These are phyloP conservation scores for Drechslerella coelobrocha DNA, from an alignment of 2,329 filamentous ascomycete genomes.

Conservation along the genomic window DNA sequence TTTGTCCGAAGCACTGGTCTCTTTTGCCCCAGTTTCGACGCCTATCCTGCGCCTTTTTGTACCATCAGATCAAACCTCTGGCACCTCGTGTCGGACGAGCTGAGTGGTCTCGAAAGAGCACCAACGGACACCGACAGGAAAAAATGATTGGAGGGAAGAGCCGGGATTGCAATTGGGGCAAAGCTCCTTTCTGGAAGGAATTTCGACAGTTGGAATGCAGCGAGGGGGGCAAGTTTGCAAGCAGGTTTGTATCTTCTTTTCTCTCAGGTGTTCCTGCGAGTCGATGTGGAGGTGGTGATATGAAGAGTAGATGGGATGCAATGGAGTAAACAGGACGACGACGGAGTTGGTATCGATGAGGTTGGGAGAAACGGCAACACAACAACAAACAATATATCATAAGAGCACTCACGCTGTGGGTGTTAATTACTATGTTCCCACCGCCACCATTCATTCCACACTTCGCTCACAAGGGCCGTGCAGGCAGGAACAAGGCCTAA, in stretches of 20 bases:
- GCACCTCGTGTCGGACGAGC: background rate
- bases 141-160: slow-evolving; percentile 33
- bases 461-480: too few species aligned
- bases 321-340: background rate
- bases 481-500: too few species aligned
- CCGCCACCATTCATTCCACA: too few species aligned
- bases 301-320: background rate
- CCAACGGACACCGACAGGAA: background rate
- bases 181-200: slow-evolving; percentile 27
- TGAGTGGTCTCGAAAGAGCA: slow-evolving; percentile 7
- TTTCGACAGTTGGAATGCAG: slow-evolving; percentile 34
- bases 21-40: background rate
- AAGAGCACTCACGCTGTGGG: too few species aligned
- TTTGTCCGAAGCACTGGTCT: background rate
- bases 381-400: too few species aligned
- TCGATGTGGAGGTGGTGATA: background rate
- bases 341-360: background rate
- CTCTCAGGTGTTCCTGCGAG: slow-evolving; percentile 12
- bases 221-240: background rate
- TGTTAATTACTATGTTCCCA: too few species aligned
- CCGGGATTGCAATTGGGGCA: slow-evolving; percentile 20
- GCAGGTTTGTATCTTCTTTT: slow-evolving; percentile 1
- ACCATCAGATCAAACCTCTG: background rate
- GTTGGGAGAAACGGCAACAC: slow-evolving; percentile 4
- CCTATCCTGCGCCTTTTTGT: slow-evolving; percentile 5